A percentile compares a stretch with the other conserved stretches of the same genome.
These are phyloP conservation scores for Ustilaginoidea virens DNA, from an alignment of 2,329 filamentous ascomycete species.

Conservation along the genomic window DNA sequence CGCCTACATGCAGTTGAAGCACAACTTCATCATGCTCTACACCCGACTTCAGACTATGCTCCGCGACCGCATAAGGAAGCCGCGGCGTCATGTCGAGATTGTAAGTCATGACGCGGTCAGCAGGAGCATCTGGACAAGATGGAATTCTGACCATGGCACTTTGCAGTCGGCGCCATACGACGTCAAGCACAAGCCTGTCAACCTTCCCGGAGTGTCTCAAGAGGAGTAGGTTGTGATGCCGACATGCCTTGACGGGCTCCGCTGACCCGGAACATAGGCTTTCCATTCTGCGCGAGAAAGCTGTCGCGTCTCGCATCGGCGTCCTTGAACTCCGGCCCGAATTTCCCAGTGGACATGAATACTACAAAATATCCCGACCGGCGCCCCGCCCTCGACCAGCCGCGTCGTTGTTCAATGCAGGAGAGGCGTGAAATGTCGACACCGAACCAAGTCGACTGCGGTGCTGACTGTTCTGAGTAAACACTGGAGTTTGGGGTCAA, in stretches of 20 bases:
- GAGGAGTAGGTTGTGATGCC: conserved; percentile 34
- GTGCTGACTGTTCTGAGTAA: too few species aligned
- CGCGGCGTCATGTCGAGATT: conserved; percentile 28
- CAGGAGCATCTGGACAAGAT: neutral
- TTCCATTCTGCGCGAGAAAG: conserved; percentile 34
- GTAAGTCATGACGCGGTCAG: conserved; percentile 17
- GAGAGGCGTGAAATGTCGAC: neutral
- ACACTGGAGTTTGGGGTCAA: too few species aligned
- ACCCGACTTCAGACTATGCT: conserved; percentile 29
- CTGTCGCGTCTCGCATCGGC: conserved; percentile 31
- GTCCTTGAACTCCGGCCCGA: conserved; percentile 19
- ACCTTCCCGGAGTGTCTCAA: conserved; percentile 38
- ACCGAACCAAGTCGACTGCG: too few species aligned
- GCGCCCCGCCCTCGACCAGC: conserved; percentile 4
- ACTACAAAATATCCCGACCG: conserved; percentile 5
- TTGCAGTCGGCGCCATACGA: conserved; percentile 41
- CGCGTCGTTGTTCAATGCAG: neutral
- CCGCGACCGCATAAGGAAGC: conserved; percentile 22
- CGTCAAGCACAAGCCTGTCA: conserved; percentile 37
- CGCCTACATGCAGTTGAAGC: conserved; percentile 20
- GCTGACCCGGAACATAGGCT: conserved; percentile 24
- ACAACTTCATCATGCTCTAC: conserved; percentile 27
- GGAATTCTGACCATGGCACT: neutral
- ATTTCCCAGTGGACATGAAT: conserved; percentile 3
- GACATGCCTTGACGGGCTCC: neutral